Percentiles rank a stretch among this genome's conserved stretches.
These are phyloP conservation scores for Asterophora parasitica DNA, from an alignment of 768 basidiomycete species.

Conservation along the genomic window DNA sequence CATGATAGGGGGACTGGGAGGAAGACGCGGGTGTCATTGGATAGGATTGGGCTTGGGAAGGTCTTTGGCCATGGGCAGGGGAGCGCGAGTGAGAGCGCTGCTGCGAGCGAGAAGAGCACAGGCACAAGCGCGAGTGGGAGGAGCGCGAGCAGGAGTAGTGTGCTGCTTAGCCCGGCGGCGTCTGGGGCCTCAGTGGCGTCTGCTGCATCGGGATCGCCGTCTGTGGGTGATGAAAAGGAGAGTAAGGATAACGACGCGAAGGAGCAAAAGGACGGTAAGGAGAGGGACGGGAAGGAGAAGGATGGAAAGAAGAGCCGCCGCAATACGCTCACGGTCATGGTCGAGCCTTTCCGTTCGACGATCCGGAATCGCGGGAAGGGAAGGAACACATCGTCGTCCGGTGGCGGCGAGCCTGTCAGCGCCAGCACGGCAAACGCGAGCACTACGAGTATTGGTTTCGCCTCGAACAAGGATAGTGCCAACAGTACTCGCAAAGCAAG, in stretches of 20 bases:
- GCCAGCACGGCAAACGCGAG: too few relatives aligned
- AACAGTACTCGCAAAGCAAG: not conserved
- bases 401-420: too few relatives aligned
- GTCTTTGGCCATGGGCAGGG: constrained; percentile 40
- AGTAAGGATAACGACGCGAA: constrained; percentile 20
- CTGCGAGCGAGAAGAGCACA: constrained; percentile 30
- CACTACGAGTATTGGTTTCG: too few relatives aligned
- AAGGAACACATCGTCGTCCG: constrained; percentile 29
- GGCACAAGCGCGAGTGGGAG: constrained; percentile 16
- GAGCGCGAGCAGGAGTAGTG: constrained; percentile 15
- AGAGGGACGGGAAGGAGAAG: constrained; percentile 26
- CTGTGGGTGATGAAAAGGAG: too few relatives aligned
- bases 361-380: constrained; percentile 40
- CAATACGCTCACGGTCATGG: constrained; percentile 86
- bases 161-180: constrained; percentile 21
- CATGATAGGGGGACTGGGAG: constrained; percentile 47
- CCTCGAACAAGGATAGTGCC: too few relatives aligned
- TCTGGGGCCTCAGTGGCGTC: too few relatives aligned
- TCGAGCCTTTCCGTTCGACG: constrained; percentile 65
- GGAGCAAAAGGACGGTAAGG: constrained; percentile 16
- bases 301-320: constrained; percentile 58
- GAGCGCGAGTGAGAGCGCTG: constrained; percentile 20
- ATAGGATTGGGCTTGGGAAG: constrained; percentile 76
- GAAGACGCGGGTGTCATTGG: constrained; percentile 65
- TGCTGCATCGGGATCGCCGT: too few relatives aligned